A percentile compares a stretch with the other conserved stretches of the same genome.
Conservation (phyloP, 345 rosid genomes). For the Ceriops decandra region DNA sequence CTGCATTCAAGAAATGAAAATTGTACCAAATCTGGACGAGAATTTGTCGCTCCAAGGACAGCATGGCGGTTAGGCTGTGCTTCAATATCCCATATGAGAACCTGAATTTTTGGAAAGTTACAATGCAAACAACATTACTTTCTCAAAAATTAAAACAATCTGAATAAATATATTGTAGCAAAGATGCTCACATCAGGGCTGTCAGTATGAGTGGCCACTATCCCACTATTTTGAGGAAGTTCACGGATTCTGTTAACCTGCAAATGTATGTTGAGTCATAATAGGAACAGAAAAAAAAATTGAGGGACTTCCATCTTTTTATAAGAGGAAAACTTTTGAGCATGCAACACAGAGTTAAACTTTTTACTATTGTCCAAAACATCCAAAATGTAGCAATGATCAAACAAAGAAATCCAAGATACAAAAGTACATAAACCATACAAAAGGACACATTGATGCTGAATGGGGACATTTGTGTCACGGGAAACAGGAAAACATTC, state of each 20-base stretch:
- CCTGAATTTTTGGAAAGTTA: slow-evolving; percentile 43
- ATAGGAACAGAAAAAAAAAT: background rate
- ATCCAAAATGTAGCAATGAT: background rate
- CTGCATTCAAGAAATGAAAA: background rate
- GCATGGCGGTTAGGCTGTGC: slow-evolving; percentile 99
- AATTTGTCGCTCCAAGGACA: slow-evolving; percentile 85
- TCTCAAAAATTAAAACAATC: background rate
- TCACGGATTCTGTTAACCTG: slow-evolving; percentile 99
- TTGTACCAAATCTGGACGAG: slow-evolving; percentile 93
- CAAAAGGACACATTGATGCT: background rate
- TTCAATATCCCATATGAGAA: slow-evolving; percentile 98
- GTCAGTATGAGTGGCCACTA: slow-evolving; percentile 98
- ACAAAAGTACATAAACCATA: background rate
- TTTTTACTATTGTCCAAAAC: no score
- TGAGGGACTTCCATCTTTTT: background rate
- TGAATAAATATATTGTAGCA: slow-evolving; percentile 1
- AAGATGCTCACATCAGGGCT: slow-evolving; percentile 75
- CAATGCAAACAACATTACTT: slow-evolving; percentile 11
- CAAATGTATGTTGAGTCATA: slow-evolving; percentile 4
- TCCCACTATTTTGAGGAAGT: slow-evolving; percentile 85
- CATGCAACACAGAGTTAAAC: no score
- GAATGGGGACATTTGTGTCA: no score
- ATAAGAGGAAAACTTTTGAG: background rate
- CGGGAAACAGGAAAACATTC: background rate
- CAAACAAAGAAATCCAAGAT: background rate